phyloP scores from a whole-genome alignment of 257 asterid species.

The Penstemon barbatus region DNA sequence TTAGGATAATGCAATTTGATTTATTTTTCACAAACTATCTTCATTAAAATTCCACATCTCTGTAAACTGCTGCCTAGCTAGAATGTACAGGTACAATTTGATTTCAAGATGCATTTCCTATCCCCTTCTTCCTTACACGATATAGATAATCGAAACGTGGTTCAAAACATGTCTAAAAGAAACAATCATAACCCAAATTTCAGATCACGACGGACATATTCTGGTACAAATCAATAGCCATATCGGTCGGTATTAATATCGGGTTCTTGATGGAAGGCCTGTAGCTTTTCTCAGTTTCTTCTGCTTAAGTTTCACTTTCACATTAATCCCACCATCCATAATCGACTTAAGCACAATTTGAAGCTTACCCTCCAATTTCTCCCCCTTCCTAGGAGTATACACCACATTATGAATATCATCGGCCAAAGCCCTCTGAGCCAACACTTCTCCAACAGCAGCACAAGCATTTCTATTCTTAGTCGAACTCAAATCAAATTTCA shows the following conservation, averaged over 20 bases:
- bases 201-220: background rate
- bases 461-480: conserved; percentile 47
- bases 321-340: conserved; percentile 56
- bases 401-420: conserved; percentile 76
- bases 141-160: too few species aligned
- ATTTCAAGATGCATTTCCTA: too few species aligned
- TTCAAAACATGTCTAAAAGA: too few species aligned
- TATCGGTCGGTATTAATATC: conserved; percentile 2
- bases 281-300: conserved; percentile 42
- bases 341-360: conserved; percentile 61
- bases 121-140: too few species aligned
- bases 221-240: background rate
- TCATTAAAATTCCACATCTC: too few species aligned
- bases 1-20: too few species aligned
- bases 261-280: conserved; percentile 24
- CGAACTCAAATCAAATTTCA: conserved; percentile 71
- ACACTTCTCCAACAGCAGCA: too few species aligned
- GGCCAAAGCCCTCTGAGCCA: conserved; percentile 53
- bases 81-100: too few species aligned
- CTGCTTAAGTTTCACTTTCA: conserved; percentile 76
- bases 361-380: conserved; percentile 65
- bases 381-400: conserved; percentile 72
- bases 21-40: too few species aligned
- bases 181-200: too few species aligned
- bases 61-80: too few species aligned